Evolutionary conservation across 805 yeast species (phyloP).

Genomic region (Barnettozyma salicaria): DNA sequence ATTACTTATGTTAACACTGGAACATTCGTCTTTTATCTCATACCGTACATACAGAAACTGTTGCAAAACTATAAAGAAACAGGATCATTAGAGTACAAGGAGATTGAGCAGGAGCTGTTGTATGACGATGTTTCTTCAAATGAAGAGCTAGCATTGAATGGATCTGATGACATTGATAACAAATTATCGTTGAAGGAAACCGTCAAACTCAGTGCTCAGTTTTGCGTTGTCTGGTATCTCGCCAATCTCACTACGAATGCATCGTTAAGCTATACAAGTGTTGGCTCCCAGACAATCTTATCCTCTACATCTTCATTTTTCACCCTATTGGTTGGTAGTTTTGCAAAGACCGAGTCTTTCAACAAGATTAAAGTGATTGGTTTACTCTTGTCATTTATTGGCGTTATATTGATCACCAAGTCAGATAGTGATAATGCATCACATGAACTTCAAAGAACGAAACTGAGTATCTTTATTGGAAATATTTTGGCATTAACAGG

Average conservation of each 20-base stretch:
- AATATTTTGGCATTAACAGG: constrained; percentile 76
- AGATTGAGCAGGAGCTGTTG: constrained; percentile 20
- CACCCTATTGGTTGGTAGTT: constrained; percentile 76
- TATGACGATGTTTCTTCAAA: constrained; percentile 18
- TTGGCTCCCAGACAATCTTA: constrained; percentile 88
- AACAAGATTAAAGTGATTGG: constrained; percentile 63
- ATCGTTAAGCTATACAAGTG: constrained; percentile 80
- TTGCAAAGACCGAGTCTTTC: constrained; percentile 65
- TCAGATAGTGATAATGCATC: constrained; percentile 38
- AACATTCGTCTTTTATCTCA: constrained; percentile 69
- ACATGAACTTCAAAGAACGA: constrained; percentile 21
- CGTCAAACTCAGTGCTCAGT: constrained; percentile 65
- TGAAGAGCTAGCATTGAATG: constrained; percentile 25
- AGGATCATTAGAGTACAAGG: constrained; percentile 24
- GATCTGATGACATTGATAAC: constrained; percentile 16
- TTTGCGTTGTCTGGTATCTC: constrained; percentile 82
- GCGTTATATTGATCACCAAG: constrained; percentile 74
- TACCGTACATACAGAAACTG: constrained; percentile 43
- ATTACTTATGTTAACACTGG: constrained; percentile 90
- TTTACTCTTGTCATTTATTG: constrained; percentile 62
- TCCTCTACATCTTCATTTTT: constrained; percentile 92
- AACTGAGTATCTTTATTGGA: constrained; percentile 47
- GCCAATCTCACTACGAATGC: constrained; percentile 90
- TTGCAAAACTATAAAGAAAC: constrained; percentile 25
- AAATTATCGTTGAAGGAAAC: constrained; percentile 54